Conservation (phyloP, 441 rosid genomes). For the Mallotus repandus region DNA sequence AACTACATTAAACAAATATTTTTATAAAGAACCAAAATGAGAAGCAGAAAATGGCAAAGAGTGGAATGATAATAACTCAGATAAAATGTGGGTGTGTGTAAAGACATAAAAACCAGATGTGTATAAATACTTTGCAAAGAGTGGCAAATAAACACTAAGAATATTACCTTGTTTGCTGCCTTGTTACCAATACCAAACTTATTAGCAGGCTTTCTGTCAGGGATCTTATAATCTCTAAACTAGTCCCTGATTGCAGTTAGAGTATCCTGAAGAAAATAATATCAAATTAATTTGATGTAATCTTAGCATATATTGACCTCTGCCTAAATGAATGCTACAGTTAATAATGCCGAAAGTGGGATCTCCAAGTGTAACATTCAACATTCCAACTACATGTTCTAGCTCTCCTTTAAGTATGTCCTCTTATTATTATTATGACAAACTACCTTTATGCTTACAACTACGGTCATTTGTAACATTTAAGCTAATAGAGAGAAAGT, state of each 20-base stretch:
- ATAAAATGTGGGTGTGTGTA: too few species aligned
- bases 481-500: conserved; percentile 2
- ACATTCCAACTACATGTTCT: not conserved
- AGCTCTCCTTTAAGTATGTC: not conserved
- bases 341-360: not conserved
- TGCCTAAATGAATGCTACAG: not conserved
- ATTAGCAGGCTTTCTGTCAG: conserved; percentile 97
- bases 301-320: not conserved
- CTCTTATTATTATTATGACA: not conserved
- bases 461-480: too few species aligned
- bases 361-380: not conserved
- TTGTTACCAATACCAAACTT: conserved; percentile 92
- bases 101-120: not conserved
- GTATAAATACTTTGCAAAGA: not conserved
- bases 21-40: too few species aligned
- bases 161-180: conserved; percentile 77
- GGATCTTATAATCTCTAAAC: conserved; percentile 96
- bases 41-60: too few species aligned
- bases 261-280: conserved; percentile 61
- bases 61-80: too few species aligned
- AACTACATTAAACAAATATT: too few species aligned
- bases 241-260: conserved; percentile 84
- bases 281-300: not conserved
- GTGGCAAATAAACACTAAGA: not conserved
- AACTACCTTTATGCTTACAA: not conserved